Evolutionary conservation across 768 basidiomycete genomes (phyloP), one percentile per base, ranked within the genome.

Genomic region (Coprinopsis cinerea): DNA sequence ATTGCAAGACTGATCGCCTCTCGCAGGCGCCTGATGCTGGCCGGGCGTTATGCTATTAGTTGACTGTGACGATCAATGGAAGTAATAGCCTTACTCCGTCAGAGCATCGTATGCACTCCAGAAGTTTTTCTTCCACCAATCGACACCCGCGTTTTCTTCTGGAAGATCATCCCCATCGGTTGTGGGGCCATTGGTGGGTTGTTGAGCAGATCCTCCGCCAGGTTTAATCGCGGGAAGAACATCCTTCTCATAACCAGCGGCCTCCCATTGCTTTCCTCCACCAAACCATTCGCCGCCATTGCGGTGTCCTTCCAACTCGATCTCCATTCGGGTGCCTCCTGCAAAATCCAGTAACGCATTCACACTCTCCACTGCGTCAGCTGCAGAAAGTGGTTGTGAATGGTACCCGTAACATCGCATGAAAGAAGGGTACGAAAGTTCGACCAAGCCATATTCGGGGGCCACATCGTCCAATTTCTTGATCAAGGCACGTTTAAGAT

Each of bases 241-340:
- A 22, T 66, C 65, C 55, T 72, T 65, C 48, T 66, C 68, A 22
- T 64, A 63, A 20, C 64, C 71, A 26, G 66, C 66, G 2, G 77
- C 69, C 52, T 87, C 81, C 94, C 95, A 97, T 6, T 83, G 60
- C 52, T 72, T 77, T 2, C 87, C 85, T 13, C 85, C 82, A 13
- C 92, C 92, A 60, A 97, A 97, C 92, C 94, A 95, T 67, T 97
- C 94, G 2, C 94, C 94, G 11, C 94, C 94, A 50, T 91, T 87
- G 42, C 85, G 75, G 26, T 86, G 78, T 30, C 92, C 92, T 63
- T 94, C 90, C 9, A 87, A 68, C 64, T 96, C 94, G 14, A 98
- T 74, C 59, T 97, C 93, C 67, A 99, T 78, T 40, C 82, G 73
- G n/a, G 95, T 77, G 1, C 96, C 94, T 36, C 81, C 83, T 1